A percentile compares a stretch with the other conserved stretches of the same genome.
Evolutionary conservation across 495 filamentous ascomycete species (phyloP).

Genomic region (Neurospora sp.): DNA sequence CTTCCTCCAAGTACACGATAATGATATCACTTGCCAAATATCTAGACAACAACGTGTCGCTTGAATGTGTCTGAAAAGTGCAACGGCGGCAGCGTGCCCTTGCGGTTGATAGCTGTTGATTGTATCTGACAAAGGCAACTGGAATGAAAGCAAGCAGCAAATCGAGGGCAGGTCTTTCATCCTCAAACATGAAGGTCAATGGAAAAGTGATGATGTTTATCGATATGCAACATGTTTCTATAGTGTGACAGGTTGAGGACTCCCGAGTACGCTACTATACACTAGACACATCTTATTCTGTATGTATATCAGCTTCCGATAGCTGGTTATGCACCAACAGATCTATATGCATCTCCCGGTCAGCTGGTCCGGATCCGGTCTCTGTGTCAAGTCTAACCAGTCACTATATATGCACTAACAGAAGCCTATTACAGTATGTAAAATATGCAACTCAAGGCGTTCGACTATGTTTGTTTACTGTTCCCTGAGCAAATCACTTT

Average conservation of each 20-base stretch:
- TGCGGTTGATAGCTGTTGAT: not conserved
- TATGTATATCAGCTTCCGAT: not conserved
- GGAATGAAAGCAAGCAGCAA: not conserved
- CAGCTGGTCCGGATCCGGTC: not conserved
- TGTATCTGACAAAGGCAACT: not conserved
- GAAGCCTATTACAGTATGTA: not conserved
- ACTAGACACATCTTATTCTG: not conserved
- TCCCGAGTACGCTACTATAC: not conserved
- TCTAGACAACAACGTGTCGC: not conserved
- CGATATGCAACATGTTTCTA: not conserved
- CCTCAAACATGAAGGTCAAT: not conserved
- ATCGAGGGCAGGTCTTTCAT: not conserved
- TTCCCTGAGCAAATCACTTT: not conserved
- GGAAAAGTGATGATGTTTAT: not conserved
- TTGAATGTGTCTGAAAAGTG: not conserved
- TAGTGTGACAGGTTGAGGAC: not conserved
- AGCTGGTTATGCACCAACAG: not conserved
- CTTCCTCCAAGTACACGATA: not conserved
- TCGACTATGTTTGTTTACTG: not conserved
- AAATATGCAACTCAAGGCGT: not conserved
- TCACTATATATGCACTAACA: not conserved
- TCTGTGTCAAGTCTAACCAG: not conserved
- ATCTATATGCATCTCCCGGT: not conserved
- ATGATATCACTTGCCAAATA: not conserved
- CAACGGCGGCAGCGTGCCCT: not conserved